Evolutionary conservation across 2,329 filamentous ascomycete species (phyloP).

Genomic region (Penicillium nordicum): DNA sequence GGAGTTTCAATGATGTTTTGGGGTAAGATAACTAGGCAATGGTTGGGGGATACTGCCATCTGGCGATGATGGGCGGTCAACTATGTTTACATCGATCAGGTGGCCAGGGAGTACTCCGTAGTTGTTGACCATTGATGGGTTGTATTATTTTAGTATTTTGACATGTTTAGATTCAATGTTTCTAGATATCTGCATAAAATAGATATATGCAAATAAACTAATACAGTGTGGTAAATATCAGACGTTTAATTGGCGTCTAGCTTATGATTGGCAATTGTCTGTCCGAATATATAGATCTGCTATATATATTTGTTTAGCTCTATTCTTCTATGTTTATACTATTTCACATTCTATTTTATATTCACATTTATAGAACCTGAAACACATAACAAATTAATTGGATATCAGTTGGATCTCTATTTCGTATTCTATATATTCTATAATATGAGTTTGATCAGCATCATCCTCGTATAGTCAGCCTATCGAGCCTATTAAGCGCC

Average conservation of each 20-base stretch:
- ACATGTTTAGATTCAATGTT: not conserved
- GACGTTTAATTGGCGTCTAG: no score
- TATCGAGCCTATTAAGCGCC: not conserved
- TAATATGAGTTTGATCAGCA: not conserved
- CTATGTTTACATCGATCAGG: not conserved
- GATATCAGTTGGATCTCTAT: not conserved
- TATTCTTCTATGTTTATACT: not conserved
- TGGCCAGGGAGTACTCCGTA: not conserved
- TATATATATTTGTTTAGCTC: not conserved
- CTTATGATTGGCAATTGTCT: not conserved
- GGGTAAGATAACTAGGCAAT: not conserved
- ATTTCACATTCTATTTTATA: not conserved
- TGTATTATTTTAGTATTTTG: not conserved
- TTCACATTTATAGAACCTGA: not conserved
- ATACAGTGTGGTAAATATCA: not conserved
- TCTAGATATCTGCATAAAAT: no score
- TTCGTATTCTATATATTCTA: not conserved
- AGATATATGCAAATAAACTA: not conserved
- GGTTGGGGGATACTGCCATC: conserved; percentile 4
- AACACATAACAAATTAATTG: not conserved
- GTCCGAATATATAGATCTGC: not conserved
- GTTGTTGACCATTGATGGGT: not conserved
- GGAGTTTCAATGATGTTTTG: not conserved
- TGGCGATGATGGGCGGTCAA: conserved; percentile 3
- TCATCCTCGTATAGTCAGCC: not conserved